These are phyloP conservation scores for Suhomyces xylopsoci DNA, from an alignment of 805 yeast genomes.

Conservation along the genomic window DNA sequence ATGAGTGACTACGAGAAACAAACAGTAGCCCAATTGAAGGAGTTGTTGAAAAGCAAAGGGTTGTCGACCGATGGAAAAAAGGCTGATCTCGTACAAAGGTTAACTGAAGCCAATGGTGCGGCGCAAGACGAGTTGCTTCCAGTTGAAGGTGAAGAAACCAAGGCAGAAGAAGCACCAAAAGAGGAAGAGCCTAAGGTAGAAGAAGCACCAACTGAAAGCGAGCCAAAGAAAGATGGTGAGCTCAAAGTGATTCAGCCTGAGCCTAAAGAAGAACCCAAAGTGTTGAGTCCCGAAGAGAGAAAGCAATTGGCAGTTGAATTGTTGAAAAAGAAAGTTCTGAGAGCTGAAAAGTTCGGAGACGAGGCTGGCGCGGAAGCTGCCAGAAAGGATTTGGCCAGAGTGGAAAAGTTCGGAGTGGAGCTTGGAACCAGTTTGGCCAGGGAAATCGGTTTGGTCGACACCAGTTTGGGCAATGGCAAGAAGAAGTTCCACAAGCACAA, in stretches of 20 bases:
- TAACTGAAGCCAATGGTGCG: slow-evolving; percentile 52
- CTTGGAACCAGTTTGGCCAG: slow-evolving; percentile 61
- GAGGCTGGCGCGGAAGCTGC: slow-evolving; percentile 54
- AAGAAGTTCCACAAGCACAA: slow-evolving; percentile 14
- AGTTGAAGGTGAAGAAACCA: slow-evolving; percentile 10
- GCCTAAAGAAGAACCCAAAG: slow-evolving; percentile 35
- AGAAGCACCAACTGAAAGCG: not conserved
- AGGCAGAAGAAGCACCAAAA: slow-evolving; percentile 7
- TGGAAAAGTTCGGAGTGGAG: slow-evolving; percentile 82
- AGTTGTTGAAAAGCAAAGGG: slow-evolving; percentile 61
- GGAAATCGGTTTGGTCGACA: slow-evolving; percentile 58
- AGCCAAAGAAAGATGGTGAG: slow-evolving; percentile 6
- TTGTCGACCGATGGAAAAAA: slow-evolving; percentile 76
- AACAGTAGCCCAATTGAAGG: slow-evolving; percentile 84
- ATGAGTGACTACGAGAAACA: slow-evolving; percentile 60
- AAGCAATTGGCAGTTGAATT: slow-evolving; percentile 66
- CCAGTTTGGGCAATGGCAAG: slow-evolving; percentile 23
- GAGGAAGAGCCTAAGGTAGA: slow-evolving; percentile 13
- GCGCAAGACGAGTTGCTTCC: slow-evolving; percentile 8
- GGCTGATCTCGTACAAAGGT: slow-evolving; percentile 66
- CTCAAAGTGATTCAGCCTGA: slow-evolving; percentile 16
- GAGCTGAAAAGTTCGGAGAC: slow-evolving; percentile 78
- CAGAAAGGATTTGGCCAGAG: slow-evolving; percentile 62
- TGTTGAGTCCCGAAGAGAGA: slow-evolving; percentile 63
- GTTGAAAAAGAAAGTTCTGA: slow-evolving; percentile 59